Percentiles rank a stretch among this genome's conserved stretches.
phyloP scores from a whole-genome alignment of 2,329 filamentous ascomycete genomes.

The Epichloe baconii region DNA sequence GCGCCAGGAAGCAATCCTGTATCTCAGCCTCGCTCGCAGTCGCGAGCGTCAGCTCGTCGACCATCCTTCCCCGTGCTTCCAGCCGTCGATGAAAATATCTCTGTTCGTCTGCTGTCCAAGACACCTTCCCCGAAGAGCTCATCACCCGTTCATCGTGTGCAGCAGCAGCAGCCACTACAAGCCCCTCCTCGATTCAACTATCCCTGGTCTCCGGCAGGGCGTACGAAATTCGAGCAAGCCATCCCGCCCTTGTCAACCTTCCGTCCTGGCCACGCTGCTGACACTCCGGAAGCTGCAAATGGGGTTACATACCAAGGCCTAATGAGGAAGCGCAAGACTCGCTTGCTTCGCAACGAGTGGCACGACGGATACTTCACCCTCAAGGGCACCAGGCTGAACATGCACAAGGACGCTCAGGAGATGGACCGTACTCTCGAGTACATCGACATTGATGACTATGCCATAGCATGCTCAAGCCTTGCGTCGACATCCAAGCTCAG shows the following conservation, averaged over 20 bases:
- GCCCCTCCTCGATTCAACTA: constrained; percentile 42
- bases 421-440: constrained; percentile 54
- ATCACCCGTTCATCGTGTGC: constrained; percentile 21
- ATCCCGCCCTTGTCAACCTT: constrained; percentile 24
- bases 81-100: constrained; percentile 51
- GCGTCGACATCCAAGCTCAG: constrained; percentile 69
- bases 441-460: constrained; percentile 81
- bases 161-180: constrained; percentile 30
- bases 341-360: constrained; percentile 86
- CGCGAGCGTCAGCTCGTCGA: constrained; percentile 45
- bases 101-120: constrained; percentile 25
- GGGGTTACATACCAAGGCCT: constrained; percentile 65
- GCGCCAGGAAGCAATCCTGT: constrained; percentile 18
- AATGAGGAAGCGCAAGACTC: constrained; percentile 89
- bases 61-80: constrained; percentile 58
- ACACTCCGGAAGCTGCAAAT: constrained; percentile 23
- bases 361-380: constrained; percentile 84
- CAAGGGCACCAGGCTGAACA: constrained; percentile 58
- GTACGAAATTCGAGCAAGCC: constrained; percentile 30
- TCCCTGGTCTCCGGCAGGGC: constrained; percentile 41
- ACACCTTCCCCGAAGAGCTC: constrained; percentile 20
- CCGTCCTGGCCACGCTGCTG: constrained; percentile 12
- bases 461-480: constrained; percentile 69
- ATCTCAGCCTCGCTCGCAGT: constrained; percentile 33
- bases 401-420: constrained; percentile 52